Evolutionary conservation across 768 basidiomycete species (phyloP).

Genomic region (Mycena chlorophos): DNA sequence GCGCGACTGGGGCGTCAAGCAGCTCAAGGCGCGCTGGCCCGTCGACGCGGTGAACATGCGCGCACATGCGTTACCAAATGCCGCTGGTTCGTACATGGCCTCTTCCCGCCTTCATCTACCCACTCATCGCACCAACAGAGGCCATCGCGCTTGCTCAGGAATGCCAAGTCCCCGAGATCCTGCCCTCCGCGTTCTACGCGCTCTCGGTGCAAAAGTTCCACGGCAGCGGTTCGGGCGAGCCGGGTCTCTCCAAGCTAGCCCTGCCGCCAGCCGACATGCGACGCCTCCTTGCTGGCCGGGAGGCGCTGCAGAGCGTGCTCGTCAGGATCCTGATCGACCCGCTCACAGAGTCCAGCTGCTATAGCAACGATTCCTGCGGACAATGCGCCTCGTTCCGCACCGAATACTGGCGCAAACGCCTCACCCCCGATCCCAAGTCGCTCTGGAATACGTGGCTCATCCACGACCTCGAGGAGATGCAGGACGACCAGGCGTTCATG

Average conservation of each 20-base stretch:
- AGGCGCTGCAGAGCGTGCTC: conserved; percentile 29
- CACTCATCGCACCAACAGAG: conserved; percentile 21
- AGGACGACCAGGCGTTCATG: conserved; percentile 17
- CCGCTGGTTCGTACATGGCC: conserved; percentile 28
- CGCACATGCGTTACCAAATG: conserved; percentile 28
- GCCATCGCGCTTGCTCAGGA: conserved; percentile 37
- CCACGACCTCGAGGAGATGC: conserved; percentile 14
- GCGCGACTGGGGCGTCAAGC: conserved; percentile 26
- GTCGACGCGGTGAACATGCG: conserved; percentile 28
- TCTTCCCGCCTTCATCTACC: not conserved
- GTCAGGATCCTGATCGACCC: conserved; percentile 20
- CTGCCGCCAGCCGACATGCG: conserved; percentile 31
- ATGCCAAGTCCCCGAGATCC: conserved; percentile 35
- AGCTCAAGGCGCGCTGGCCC: conserved; percentile 34
- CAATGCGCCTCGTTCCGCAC: conserved; percentile 5
- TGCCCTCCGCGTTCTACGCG: conserved; percentile 42
- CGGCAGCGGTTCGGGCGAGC: conserved; percentile 28
- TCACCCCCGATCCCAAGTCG: conserved; percentile 11
- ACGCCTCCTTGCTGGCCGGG: conserved; percentile 33
- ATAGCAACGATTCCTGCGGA: conserved; percentile 14
- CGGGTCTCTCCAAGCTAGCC: conserved; percentile 29
- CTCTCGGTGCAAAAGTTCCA: conserved; percentile 34
- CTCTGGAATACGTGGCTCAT: conserved; percentile 16
- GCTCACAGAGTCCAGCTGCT: conserved; percentile 13
- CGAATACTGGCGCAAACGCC: conserved; percentile 18